Base-by-base conservation (phyloP, 768 basidiomycete genomes). In the Agaricus bisporus region DNA sequence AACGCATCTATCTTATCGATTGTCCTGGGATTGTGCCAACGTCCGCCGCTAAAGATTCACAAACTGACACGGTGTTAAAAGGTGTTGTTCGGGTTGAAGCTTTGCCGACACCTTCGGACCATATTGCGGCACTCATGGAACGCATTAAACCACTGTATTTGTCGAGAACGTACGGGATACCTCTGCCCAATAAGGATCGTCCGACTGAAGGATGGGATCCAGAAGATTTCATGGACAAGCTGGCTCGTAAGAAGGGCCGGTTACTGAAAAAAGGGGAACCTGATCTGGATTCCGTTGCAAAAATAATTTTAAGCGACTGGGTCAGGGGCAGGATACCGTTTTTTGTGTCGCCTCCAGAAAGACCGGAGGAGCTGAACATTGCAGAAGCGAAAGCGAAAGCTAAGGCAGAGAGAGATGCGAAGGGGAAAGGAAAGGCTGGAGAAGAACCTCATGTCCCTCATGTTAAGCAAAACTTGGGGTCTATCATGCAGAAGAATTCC, bases 11-110 rank as follows among this genome's bases (percentile, higher is more conserved):
- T 75, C 86, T 99, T 60, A 98, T 99, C 73, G 97, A 99, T 71
- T 99, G 97, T 66, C 97, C 97, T 26, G 97, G 97, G 46, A 91
- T 98, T 68, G 97, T 98, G 1, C 95, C 95, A 2, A 86, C 93
- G 15, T 95, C 93, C 20, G 52, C 52, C 37, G 88, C 92, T 2
- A 79, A 89, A 57, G 95, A 98, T 68, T 81, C 88, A 2, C 86
- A 95, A 64, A 91, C 92, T 0, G 81, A 84, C 14, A 97, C 86
- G 4, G 97, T 98, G 20, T 80, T 99, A 55, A 99, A 99, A 70
- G 97, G 95, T 17, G 95, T 98, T 46, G 83, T 98, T 37, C 88
- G 95, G 55, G 92, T 98, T 18, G 95, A 98, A 71, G 93, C 94
- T 51, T 79, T 99, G 14, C 79, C 91, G 2, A 89, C 86, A 18